Conservation (phyloP, 2,329 filamentous ascomycete genomes). For the Fusarium lateritium region DNA sequence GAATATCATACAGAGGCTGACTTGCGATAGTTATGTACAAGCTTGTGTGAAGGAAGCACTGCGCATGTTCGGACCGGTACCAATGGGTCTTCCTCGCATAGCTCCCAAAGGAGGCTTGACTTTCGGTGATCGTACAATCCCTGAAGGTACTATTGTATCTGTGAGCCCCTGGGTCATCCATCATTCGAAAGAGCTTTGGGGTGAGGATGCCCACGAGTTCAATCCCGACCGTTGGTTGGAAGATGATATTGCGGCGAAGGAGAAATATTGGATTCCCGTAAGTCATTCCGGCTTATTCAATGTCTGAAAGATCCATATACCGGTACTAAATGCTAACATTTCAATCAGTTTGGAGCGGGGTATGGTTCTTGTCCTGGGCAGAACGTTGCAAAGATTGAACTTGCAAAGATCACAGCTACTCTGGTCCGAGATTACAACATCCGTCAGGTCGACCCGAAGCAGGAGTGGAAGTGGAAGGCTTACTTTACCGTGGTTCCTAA, state of each 20-base stretch:
- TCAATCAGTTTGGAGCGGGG: constrained; percentile 28
- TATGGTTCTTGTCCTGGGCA: constrained; percentile 36
- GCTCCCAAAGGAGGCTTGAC: constrained; percentile 52
- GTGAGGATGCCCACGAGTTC: constrained; percentile 52
- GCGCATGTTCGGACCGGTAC: constrained; percentile 53
- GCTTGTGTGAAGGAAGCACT: constrained; percentile 59
- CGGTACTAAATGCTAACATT: neutral
- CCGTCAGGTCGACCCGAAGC: constrained; percentile 18
- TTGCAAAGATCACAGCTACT: constrained; percentile 32
- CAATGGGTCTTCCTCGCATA: constrained; percentile 45
- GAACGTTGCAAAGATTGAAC: constrained; percentile 34
- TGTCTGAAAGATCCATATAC: no score
- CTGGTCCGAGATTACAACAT: constrained; percentile 33
- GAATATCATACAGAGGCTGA: neutral
- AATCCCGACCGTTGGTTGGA: constrained; percentile 37
- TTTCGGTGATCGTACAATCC: constrained; percentile 50
- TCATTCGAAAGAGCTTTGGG: constrained; percentile 55
- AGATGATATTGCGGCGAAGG: neutral
- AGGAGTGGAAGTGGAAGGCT: constrained; percentile 35
- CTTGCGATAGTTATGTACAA: constrained; percentile 40
- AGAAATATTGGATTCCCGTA: constrained; percentile 33
- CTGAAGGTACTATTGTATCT: constrained; percentile 49
- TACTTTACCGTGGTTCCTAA: constrained; percentile 29
- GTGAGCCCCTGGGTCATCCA: constrained; percentile 48
- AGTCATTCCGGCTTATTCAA: neutral